A percentile compares a stretch with the other conserved stretches of the same genome.
These are phyloP conservation scores for Senna siamea DNA, from an alignment of 306 rosid species.

Conservation along the genomic window DNA sequence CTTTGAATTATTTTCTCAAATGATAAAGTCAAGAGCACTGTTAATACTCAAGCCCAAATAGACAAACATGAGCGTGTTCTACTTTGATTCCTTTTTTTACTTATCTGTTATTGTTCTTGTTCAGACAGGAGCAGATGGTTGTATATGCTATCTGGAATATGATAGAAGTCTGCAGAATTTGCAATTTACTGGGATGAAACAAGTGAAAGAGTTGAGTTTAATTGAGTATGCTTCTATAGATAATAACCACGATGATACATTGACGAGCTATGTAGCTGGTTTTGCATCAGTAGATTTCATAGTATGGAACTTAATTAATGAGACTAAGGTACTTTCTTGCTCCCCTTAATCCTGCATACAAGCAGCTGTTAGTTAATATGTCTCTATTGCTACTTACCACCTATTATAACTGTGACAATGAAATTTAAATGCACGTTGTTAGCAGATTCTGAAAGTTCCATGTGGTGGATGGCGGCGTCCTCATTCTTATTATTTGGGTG, in stretches of 20 bases:
- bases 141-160: conserved; percentile 87
- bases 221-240: conserved; percentile 59
- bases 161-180: conserved; percentile 57
- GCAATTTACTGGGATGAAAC: conserved; percentile 94
- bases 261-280: conserved; percentile 76
- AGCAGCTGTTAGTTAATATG: conserved; percentile 17
- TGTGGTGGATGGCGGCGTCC: conserved; percentile 99
- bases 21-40: conserved; percentile 15
- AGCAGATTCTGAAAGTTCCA: conserved; percentile 78
- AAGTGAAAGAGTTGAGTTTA: conserved; percentile 86
- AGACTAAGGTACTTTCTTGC: conserved; percentile 67
- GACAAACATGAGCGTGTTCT: conserved; percentile 16
- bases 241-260: conserved; percentile 43
- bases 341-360: conserved; percentile 21
- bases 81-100: conserved; percentile 19
- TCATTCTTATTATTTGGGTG: conserved; percentile 87
- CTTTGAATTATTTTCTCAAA: conserved; percentile 13
- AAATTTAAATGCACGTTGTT: conserved; percentile 2
- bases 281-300: conserved; percentile 89
- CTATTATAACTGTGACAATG: conserved; percentile 33
- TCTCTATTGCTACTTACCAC: conserved; percentile 22
- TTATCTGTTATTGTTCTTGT: conserved; percentile 36
- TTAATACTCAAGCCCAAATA: conserved; percentile 12
- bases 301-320: conserved; percentile 78
- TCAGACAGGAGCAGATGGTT: conserved; percentile 99